A percentile compares a stretch with the other conserved stretches of the same genome.
Evolutionary conservation across 2,329 filamentous ascomycete species (phyloP).

Genomic region (Trichoderma asperellum): DNA sequence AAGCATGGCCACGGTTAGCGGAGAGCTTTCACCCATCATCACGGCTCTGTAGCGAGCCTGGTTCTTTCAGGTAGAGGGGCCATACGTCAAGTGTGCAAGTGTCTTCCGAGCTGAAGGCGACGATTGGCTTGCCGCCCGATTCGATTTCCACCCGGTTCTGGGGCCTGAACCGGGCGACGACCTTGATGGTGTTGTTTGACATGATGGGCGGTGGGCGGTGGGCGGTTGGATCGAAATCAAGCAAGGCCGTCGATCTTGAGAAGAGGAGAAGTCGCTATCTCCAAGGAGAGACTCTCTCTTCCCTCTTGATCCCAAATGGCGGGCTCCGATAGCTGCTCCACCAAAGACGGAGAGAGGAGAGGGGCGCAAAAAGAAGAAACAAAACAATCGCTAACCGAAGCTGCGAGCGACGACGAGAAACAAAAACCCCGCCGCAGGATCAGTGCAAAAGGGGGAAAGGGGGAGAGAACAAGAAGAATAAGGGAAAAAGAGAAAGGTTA

Average conservation of each 20-base stretch:
- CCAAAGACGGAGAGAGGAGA: constrained; percentile 20
- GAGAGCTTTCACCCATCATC: background rate
- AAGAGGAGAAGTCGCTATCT: constrained; percentile 21
- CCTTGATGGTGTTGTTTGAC: constrained; percentile 72
- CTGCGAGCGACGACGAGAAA: background rate
- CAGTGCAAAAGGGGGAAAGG: background rate
- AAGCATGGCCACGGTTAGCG: constrained; percentile 28
- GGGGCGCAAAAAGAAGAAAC: constrained; percentile 1
- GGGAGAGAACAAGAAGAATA: background rate
- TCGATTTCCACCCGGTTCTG: constrained; percentile 94
- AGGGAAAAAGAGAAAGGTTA: background rate
- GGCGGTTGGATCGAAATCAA: constrained; percentile 33
- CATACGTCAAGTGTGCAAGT: constrained; percentile 82
- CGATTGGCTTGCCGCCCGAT: constrained; percentile 89
- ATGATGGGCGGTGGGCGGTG: constrained; percentile 50
- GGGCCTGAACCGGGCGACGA: constrained; percentile 96
- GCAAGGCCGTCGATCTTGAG: constrained; percentile 37
- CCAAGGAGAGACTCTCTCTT: constrained; percentile 3
- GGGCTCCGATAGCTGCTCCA: constrained; percentile 18
- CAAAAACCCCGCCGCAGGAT: constrained; percentile 9
- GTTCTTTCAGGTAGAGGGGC: background rate
- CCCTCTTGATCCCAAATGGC: constrained; percentile 25
- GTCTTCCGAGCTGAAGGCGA: constrained; percentile 84
- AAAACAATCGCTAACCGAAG: background rate
- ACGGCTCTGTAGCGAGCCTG: background rate